Base-by-base conservation (phyloP, 129 eudicot genomes). In the Glebionis coronaria region DNA sequence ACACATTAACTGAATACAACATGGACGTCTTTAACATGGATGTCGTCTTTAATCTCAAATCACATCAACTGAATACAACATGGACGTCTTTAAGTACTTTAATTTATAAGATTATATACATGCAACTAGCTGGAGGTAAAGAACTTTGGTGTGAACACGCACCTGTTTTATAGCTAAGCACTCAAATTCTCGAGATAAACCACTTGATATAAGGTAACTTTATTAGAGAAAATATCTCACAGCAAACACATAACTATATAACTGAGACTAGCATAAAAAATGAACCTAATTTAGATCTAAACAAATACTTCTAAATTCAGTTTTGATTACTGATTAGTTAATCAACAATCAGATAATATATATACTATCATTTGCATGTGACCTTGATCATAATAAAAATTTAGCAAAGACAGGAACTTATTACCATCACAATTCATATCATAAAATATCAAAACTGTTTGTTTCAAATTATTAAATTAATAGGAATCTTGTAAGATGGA, bases 111-210 rank as follows among this genome's bases (percentile, higher is more conserved):
- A n/a, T n/a, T n/a, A n/a, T 21, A 11, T 9, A 23, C 14, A 56
- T 8, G 61, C 10, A 15, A 56, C 38, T 20, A 11, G 61, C 23
- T 56, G 31, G 16, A n/a, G 19, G 25, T 2, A 0, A 23, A 23
- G 1, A 23, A 59, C n/a, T 31, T 10, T 60, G 19, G 23, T 2
- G 16, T 8, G n/a, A 3, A 61, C 46, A 61, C 16, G 19, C 3
- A 28, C 50, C 47, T n/a, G 16, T 60, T 62, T 9, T 65, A 9
- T 21, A 45, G 47, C 44, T 65, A 46, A 57, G 46, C 44, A 44
- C 12, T 9, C 6, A 12, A 42, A 25, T 58, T 45, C 23, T 56
- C 3, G 45, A 54, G 18, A 10, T 14, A 21, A 55, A 20, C n/a
- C 19, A 4, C 1, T 38, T 38, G n/a, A 35, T 14, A 16, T 25